phyloP scores from a whole-genome alignment of 2,329 filamentous ascomycete species.

The Nigrospora osmanthi region DNA sequence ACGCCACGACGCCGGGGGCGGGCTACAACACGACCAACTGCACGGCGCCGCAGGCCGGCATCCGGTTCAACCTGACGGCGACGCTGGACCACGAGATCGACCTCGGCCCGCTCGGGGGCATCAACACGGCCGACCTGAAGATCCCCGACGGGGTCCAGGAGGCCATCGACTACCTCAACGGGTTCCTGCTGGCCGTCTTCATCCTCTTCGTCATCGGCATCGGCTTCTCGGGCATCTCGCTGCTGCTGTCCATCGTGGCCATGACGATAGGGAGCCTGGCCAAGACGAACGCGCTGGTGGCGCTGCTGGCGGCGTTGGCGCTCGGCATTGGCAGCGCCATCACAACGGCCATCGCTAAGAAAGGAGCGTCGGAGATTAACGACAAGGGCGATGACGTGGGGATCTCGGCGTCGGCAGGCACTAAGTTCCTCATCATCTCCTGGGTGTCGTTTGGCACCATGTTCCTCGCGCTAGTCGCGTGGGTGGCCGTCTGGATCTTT shows the following conservation, averaged over 20 bases:
- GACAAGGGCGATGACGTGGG: constrained; percentile 33
- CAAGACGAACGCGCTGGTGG: constrained; percentile 25
- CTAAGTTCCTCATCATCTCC: constrained; percentile 34
- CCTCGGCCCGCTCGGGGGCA: constrained; percentile 29
- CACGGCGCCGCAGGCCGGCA: constrained; percentile 27
- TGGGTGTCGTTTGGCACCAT: constrained; percentile 41
- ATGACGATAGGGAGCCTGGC: constrained; percentile 18
- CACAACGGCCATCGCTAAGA: constrained; percentile 30
- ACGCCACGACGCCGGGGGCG: constrained; percentile 26
- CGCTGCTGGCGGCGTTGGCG: constrained; percentile 25
- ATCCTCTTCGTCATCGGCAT: constrained; percentile 38
- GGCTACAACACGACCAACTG: constrained; percentile 37
- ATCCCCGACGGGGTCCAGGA: constrained; percentile 35
- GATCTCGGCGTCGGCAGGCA: constrained; percentile 32
- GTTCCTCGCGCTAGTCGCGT: constrained; percentile 29
- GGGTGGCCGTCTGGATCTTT: constrained; percentile 18
- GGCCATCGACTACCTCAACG: constrained; percentile 41
- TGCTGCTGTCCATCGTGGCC: constrained; percentile 29
- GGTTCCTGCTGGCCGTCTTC: constrained; percentile 37
- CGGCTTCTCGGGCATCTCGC: constrained; percentile 32
- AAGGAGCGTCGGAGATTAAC: constrained; percentile 33
- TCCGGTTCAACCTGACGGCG: constrained; percentile 36
- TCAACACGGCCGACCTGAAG: constrained; percentile 37
- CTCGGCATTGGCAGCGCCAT: constrained; percentile 34
- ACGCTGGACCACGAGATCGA: constrained; percentile 37